phyloP scores from a whole-genome alignment of 139 green algal species.

The Chlamydomonas schloesseri region DNA sequence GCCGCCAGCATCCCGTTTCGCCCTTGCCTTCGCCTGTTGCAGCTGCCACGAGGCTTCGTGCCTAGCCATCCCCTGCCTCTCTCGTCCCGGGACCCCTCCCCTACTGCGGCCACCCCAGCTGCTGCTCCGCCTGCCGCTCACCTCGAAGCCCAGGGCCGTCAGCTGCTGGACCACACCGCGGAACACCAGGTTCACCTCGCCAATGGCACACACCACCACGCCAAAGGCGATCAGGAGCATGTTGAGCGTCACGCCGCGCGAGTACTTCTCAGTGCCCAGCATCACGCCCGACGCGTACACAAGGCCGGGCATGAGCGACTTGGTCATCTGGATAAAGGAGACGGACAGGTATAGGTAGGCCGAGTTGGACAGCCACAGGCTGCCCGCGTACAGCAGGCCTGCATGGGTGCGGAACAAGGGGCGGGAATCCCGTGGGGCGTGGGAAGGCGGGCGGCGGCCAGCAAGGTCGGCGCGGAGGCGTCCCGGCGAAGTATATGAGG shows the following conservation, averaged over 20 bases:
- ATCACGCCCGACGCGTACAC: constrained; percentile 80
- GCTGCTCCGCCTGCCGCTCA: no score
- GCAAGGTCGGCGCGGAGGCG: no score
- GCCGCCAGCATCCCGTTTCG: no score
- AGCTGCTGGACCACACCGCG: constrained; percentile 94
- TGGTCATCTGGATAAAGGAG: constrained; percentile 99
- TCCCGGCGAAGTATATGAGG: no score
- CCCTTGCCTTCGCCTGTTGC: no score
- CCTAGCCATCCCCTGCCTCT: no score
- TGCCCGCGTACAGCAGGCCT: constrained; percentile 88
- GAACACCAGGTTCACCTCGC: constrained; percentile 90
- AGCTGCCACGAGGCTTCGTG: no score
- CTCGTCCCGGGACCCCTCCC: no score
- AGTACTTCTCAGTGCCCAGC: constrained; percentile 88
- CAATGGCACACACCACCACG: constrained; percentile 85
- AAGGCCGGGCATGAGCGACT: constrained; percentile 90
- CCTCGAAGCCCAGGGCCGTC: constrained; percentile 86
- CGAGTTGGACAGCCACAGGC: constrained; percentile 96
- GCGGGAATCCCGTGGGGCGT: no score
- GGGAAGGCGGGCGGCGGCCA: not conserved
- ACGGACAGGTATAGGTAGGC: constrained; percentile 98
- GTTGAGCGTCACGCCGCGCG: constrained; percentile 71
- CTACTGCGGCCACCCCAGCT: no score
- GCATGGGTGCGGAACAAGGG: constrained; percentile 57
- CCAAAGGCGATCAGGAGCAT: constrained; percentile 93